Percentiles rank a stretch among this genome's conserved stretches.
Evolutionary conservation across 2,329 filamentous ascomycete genomes (phyloP).

Genomic region (Lasiodiplodia gonubiensis): DNA sequence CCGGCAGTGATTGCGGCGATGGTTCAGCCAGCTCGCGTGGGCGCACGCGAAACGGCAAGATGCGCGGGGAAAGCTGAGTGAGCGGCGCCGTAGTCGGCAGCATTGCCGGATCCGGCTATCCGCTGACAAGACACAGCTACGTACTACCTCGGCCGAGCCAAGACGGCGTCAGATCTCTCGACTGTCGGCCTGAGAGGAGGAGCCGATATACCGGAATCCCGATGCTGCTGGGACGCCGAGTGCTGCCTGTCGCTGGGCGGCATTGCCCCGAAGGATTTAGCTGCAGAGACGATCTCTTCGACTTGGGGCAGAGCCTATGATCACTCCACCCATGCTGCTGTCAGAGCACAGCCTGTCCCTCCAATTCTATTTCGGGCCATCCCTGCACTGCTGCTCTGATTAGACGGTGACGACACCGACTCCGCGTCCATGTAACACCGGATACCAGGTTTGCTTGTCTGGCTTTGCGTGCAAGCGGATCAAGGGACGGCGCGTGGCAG

Average conservation of each 20-base stretch:
- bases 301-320: neutral
- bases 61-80: conserved; percentile 16
- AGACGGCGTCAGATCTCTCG: conserved; percentile 11
- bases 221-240: neutral
- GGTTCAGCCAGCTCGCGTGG: neutral
- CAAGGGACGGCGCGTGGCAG: neutral
- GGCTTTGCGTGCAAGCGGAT: neutral
- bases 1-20: conserved; percentile 5
- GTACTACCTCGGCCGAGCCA: conserved; percentile 18
- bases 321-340: conserved; percentile 9
- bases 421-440: neutral
- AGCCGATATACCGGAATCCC: conserved; percentile 11
- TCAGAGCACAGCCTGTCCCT: neutral
- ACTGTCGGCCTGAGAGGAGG: neutral
- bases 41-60: neutral
- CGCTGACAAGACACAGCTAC: neutral
- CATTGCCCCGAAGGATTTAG: conserved; percentile 14
- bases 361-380: conserved; percentile 18
- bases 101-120: neutral
- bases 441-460: neutral
- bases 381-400: neutral
- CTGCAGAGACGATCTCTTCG: conserved; percentile 2
- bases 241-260: conserved; percentile 6
- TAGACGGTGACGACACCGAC: neutral
- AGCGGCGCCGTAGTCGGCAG: conserved; percentile 6